Conservation (phyloP, 805 yeast species). For the Metschnikowia vanudenii region DNA sequence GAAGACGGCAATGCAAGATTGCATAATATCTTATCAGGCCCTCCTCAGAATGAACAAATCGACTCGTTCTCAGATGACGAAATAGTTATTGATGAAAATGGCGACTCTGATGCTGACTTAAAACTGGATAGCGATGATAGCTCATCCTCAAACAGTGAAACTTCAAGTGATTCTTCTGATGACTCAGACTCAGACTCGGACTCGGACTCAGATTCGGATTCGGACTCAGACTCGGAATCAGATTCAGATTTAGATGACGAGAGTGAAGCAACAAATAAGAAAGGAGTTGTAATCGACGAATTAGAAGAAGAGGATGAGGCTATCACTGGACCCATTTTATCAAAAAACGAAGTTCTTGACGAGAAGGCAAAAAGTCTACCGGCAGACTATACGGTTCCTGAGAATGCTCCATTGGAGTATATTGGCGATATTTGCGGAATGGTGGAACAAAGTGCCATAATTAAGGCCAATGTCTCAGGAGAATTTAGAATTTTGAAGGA, state of each 20-base stretch:
- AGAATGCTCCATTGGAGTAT: constrained; percentile 62
- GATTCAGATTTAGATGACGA: constrained; percentile 12
- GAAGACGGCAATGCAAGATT: not conserved
- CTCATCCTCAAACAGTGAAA: too few relatives aligned
- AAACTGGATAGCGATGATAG: too few relatives aligned
- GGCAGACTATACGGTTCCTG: constrained; percentile 56
- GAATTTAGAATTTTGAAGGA: constrained; percentile 83
- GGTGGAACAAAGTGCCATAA: constrained; percentile 69
- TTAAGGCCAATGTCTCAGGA: constrained; percentile 74
- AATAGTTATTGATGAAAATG: constrained; percentile 10
- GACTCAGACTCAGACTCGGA: not conserved
- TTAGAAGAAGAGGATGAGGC: constrained; percentile 46
- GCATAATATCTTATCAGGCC: not conserved
- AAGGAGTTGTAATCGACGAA: constrained; percentile 14
- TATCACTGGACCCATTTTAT: constrained; percentile 63
- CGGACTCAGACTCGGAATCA: constrained; percentile 8
- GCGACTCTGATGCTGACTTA: not conserved
- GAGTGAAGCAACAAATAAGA: not conserved
- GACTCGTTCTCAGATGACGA: constrained; percentile 18
- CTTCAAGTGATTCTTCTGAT: not conserved
- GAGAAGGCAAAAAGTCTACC: constrained; percentile 71
- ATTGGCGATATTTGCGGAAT: constrained; percentile 68
- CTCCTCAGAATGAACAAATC: constrained; percentile 5
- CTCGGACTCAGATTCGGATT: not conserved
- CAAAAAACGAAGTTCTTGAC: constrained; percentile 73